Conservation (phyloP, 345 rosid genomes). For the Tarenaya hassleriana region DNA sequence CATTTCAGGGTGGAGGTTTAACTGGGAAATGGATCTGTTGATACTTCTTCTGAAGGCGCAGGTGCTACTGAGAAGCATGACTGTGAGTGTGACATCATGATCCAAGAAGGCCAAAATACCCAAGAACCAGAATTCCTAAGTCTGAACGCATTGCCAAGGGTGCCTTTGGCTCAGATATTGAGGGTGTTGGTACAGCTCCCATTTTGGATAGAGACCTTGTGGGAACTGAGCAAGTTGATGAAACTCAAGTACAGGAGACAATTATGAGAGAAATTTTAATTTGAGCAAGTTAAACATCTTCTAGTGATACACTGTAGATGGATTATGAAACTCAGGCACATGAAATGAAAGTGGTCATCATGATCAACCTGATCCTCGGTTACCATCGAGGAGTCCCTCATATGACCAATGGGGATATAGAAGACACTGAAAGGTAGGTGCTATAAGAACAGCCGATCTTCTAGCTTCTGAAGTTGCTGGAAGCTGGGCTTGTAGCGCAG, state of each 20-base stretch:
- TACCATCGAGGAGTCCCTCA: constrained; percentile 25
- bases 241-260: constrained; percentile 63
- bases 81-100: constrained; percentile 64
- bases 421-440: constrained; percentile 63
- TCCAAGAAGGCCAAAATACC: constrained; percentile 65
- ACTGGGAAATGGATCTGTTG: constrained; percentile 27
- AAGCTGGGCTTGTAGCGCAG: constrained; percentile 84
- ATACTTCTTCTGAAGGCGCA: constrained; percentile 55
- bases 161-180: constrained; percentile 82
- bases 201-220: constrained; percentile 47
- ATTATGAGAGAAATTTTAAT: constrained; percentile 34
- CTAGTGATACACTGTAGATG: constrained; percentile 77
- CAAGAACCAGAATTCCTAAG: too few relatives aligned
- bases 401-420: constrained; percentile 34
- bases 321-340: constrained; percentile 53
- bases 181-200: constrained; percentile 52
- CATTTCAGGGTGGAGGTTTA: constrained; percentile 43
- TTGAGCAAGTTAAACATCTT: constrained; percentile 33
- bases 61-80: constrained; percentile 87
- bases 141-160: constrained; percentile 40
- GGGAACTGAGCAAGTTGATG: constrained; percentile 72
- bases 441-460: constrained; percentile 72
- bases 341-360: constrained; percentile 42
- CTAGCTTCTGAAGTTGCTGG: constrained; percentile 81
- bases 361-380: constrained; percentile 21